Base-by-base conservation (phyloP, 345 rosid species). In the Ceriops zippeliana region DNA sequence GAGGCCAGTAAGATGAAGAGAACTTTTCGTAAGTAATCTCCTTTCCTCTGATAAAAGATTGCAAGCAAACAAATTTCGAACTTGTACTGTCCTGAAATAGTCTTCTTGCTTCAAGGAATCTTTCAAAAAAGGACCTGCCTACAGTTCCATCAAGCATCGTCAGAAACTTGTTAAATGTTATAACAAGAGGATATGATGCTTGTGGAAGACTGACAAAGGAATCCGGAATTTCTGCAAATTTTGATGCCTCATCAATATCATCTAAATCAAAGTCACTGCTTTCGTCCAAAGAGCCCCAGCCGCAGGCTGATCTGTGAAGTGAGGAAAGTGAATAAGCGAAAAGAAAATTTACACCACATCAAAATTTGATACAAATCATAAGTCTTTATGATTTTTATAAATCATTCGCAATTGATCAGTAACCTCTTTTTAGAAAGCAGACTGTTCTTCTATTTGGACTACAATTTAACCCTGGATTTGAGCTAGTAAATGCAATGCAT, bases 71-170 rank as follows among this genome's bases (percentile, higher is more conserved):
- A 17, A 83, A 65, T 42, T 70, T 69, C 9, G 75, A 73, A 52
- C 7, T 72, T 32, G 3, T 32, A 69, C 69, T 70, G 34, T 38
- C 74, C 52, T 22, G 63, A 37, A 56, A 68, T 10, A 73, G n/a
- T 21, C 74, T 80, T 73, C 80, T 65, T 22, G 52, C 60, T 57
- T 80, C 80, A 11, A 66, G 74, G 58, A 85, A 87, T 68, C 79
- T 80, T 28, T 78, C 71, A 52, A 87, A 87, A 68, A 73, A 85
- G 1, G 89, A 82, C 49, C 47, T 75, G 4, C 85, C 89, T 10
- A 85, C 20, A 2, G 86, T 76, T 30, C 79, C 84, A 68, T 87
- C 89, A 53, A 87, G 85, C 89, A 85, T 87, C 80, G 80, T 76
- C 72, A 87, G 52, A 62, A 87, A 82, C 72, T 82, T 87, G 5